Conservation (phyloP, 352 stramenopile species). For the Blastocystis sp. region DNA sequence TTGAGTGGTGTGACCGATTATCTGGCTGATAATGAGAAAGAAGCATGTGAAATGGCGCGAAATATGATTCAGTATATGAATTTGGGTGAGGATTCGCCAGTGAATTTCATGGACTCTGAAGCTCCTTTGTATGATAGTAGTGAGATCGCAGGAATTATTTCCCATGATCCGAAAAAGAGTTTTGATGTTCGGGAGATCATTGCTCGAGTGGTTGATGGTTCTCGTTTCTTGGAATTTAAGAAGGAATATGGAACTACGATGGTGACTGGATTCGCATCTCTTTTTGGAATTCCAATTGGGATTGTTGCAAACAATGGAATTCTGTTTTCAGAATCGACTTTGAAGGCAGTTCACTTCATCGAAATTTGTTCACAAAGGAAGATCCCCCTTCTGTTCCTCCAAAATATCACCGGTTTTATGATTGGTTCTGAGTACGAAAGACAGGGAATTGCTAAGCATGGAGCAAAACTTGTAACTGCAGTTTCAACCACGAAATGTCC, state of each 20-base stretch:
- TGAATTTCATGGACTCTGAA: slow-evolving; percentile 73
- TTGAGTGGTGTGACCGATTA: slow-evolving; percentile 89
- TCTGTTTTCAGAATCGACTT: slow-evolving; percentile 80
- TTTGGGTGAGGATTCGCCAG: slow-evolving; percentile 64
- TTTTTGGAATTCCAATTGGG: slow-evolving; percentile 86
- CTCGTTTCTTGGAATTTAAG: slow-evolving; percentile 94
- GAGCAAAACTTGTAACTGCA: slow-evolving; percentile 42
- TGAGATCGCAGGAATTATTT: slow-evolving; percentile 85
- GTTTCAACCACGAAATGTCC: slow-evolving; percentile 67
- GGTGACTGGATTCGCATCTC: slow-evolving; percentile 85
- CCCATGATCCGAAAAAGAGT: slow-evolving; percentile 82
- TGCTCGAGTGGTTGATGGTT: slow-evolving; percentile 87
- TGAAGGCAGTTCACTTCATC: slow-evolving; percentile 93
- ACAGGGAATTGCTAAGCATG: slow-evolving; percentile 91
- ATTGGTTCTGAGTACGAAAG: slow-evolving; percentile 90
- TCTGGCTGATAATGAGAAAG: slow-evolving; percentile 84
- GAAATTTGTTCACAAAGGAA: slow-evolving; percentile 88
- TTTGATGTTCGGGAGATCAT: slow-evolving; percentile 90
- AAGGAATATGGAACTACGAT: slow-evolving; percentile 88
- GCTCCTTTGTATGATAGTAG: slow-evolving; percentile 82
- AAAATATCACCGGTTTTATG: slow-evolving; percentile 96
- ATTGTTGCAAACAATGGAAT: slow-evolving; percentile 98
- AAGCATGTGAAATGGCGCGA: slow-evolving; percentile 77
- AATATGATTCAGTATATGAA: slow-evolving; percentile 86
- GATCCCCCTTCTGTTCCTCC: slow-evolving; percentile 92